Base-by-base conservation (phyloP, 1,284 basidiomycete genomes). In the Ceratobasidium sp. region DNA sequence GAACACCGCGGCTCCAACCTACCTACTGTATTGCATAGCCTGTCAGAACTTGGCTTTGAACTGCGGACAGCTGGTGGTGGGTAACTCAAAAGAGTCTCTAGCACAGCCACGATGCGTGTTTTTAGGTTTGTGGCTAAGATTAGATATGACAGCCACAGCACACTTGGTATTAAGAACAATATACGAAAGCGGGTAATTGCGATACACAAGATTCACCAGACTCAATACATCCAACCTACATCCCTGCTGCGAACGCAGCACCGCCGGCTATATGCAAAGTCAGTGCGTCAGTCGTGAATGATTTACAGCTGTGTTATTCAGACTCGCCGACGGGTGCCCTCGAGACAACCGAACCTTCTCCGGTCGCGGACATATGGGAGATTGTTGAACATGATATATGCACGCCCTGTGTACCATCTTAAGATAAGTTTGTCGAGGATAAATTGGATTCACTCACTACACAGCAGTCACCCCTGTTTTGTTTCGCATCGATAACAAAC, bases 321-420 rank as follows among this genome's bases (percentile, higher is more conserved):
- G 15, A 42, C 72, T 66, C 49, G 56, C 72, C 72, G 2, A 49
- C 15, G n/a, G 20, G 46, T 40, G 26, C 18, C 39, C 61, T 64
- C 23, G 33, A 18, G 26, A 61, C 72, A 51, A 76, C 49, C 12
- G 49, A 49, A 12, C 61, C 72, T 26, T 76, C 72, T 46, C 72
- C 72, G 20, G 72, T 76, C n/a, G 72, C 72, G 18, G 72, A 66
- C 61, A 76, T 33, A n/a, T 66, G 26, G 4, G 72, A 76, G 28
- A 76, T 76, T 9, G 72, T 76, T 26, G 72, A 76, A 42, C 72
- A 76, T 18, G 72, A 76, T 33, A 76, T 76, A 33, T 56, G 72
- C 9, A 76, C 72, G 23, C 72, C 72, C 72, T 76, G 28, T 26
- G 13, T 44, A 23, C 18, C 23, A n/a, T 28, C 9, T 13, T 63